Conservation (phyloP, 148 eudicot species). For the Selenicereus undatus region DNA sequence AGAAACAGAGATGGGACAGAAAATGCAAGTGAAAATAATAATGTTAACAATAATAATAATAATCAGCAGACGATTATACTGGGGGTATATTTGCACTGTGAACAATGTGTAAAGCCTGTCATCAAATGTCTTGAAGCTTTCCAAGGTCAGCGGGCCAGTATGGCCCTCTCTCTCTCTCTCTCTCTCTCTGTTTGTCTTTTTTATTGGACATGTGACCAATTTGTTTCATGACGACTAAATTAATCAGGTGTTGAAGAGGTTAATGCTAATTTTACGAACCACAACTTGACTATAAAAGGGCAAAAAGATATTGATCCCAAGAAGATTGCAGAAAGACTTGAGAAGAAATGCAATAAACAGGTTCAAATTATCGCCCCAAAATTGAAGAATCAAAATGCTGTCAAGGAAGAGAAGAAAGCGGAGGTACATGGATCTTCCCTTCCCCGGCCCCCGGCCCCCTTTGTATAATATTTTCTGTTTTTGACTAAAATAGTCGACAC, state of each 20-base stretch:
- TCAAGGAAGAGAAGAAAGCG: slow-evolving; percentile 24
- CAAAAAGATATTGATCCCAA: slow-evolving; percentile 43
- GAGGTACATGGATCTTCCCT: slow-evolving; percentile 28
- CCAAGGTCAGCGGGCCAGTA: slow-evolving; percentile 29
- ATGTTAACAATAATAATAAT: not conserved
- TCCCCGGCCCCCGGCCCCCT: no score
- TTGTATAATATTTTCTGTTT: no score
- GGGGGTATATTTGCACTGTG: slow-evolving; percentile 50
- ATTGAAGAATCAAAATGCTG: slow-evolving; percentile 25
- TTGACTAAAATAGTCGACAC: no score
- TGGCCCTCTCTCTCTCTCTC: no score
- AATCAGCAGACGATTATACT: slow-evolving; percentile 33
- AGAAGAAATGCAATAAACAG: slow-evolving; percentile 42
- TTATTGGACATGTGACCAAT: no score
- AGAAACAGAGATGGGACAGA: not conserved
- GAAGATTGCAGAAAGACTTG: slow-evolving; percentile 40
- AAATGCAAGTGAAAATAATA: not conserved
- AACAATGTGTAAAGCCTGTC: slow-evolving; percentile 39
- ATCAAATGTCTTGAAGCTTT: slow-evolving; percentile 36
- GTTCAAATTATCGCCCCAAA: slow-evolving; percentile 47
- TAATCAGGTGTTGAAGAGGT: slow-evolving; percentile 49
- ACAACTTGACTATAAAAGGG: slow-evolving; percentile 48
- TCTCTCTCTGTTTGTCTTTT: no score
- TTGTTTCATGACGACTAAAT: not conserved
- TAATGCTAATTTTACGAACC: slow-evolving; percentile 38